Conservation (phyloP, 1,284 basidiomycete species). For the Sphaerobolus stellatus region DNA sequence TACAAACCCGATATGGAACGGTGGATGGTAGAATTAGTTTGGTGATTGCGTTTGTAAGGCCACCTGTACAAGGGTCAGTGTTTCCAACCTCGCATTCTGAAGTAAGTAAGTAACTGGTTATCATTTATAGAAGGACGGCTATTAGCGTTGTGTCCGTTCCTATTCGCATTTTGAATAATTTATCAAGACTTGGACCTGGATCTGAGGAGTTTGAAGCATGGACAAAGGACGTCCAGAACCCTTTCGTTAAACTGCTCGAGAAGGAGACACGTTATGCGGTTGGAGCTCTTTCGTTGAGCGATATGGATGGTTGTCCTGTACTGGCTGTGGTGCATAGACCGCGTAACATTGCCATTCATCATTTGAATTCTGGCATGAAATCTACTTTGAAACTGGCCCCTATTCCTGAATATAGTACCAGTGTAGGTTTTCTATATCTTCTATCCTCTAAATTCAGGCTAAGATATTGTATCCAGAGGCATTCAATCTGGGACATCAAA, state of each 20-base stretch:
- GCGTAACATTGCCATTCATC: constrained; percentile 6
- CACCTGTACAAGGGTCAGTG: constrained; percentile 5
- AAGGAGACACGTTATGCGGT: constrained; percentile 6
- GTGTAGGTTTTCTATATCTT: constrained; percentile 1
- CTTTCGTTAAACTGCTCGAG: constrained; percentile 5
- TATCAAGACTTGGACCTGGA: constrained; percentile 4
- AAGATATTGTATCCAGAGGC: constrained; percentile 1
- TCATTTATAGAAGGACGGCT: background rate
- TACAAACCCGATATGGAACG: constrained; percentile 10
- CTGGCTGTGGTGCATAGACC: constrained; percentile 11
- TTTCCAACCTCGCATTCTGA: background rate
- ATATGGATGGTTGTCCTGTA: constrained; percentile 6
- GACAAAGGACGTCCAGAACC: background rate
- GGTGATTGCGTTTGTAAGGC: constrained; percentile 5
- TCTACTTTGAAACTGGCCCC: background rate
- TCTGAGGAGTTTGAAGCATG: constrained; percentile 1
- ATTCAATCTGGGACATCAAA: constrained; percentile 13
- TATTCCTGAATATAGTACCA: background rate
- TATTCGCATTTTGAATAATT: background rate
- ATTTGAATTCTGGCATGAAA: background rate
- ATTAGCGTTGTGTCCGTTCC: background rate
- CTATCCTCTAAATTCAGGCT: background rate
- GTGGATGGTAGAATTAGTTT: background rate
- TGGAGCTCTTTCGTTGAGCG: constrained; percentile 7
- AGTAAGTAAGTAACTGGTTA: background rate